Evolutionary conservation across 371 early-diverging fungal genomes (phyloP).

Genomic region (Vairimorpha necatrix): DNA sequence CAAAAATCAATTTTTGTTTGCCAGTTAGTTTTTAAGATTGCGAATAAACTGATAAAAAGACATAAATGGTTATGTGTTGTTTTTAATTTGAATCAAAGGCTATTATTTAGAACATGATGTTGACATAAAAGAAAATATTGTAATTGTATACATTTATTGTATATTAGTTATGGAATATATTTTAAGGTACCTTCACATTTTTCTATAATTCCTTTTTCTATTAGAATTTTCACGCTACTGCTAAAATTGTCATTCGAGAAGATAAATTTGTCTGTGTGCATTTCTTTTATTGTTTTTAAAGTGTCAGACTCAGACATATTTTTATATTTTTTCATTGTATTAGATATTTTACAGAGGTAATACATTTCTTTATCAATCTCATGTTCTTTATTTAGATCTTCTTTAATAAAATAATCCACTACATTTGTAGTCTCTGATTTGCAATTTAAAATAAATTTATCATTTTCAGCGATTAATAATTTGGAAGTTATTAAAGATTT

Average conservation of each 20-base stretch:
- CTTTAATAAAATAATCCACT: slow-evolving; percentile 17
- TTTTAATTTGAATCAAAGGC: too few species aligned
- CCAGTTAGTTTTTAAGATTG: too few species aligned
- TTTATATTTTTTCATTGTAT: slow-evolving; percentile 30
- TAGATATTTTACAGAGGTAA: slow-evolving; percentile 26
- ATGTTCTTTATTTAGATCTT: neutral
- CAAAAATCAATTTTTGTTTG: too few species aligned
- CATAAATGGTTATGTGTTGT: too few species aligned
- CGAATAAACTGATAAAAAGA: too few species aligned
- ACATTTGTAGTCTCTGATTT: neutral
- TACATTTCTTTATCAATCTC: slow-evolving; percentile 24
- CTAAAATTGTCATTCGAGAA: neutral
- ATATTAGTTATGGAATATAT: slow-evolving; percentile 8
- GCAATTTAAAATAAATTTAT: neutral
- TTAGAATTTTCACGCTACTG: slow-evolving; percentile 5
- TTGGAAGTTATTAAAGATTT: neutral
- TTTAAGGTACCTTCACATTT: neutral
- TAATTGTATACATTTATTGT: too few species aligned
- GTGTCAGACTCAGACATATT: slow-evolving; percentile 1
- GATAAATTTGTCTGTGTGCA: slow-evolving; percentile 11
- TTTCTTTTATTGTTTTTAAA: neutral
- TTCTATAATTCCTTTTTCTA: slow-evolving; percentile 49
- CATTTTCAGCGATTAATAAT: neutral
- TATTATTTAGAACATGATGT: too few species aligned
- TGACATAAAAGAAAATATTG: too few species aligned